phyloP scores from a whole-genome alignment of 495 filamentous ascomycete species.

The Daldinia grandis region DNA sequence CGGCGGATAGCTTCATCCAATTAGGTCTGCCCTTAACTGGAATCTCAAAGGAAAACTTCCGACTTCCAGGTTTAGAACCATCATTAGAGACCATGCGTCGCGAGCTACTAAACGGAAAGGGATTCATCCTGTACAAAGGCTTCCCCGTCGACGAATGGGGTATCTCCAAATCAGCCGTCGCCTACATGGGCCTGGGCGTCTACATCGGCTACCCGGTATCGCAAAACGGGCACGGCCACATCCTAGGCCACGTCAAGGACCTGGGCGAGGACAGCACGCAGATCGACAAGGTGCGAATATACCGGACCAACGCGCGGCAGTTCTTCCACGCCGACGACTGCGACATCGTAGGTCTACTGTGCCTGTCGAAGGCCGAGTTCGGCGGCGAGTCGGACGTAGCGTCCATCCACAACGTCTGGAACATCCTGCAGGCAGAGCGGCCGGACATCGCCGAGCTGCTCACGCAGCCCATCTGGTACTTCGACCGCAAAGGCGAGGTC shows the following conservation, averaged over 20 bases:
- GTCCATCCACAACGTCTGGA: constrained; percentile 83
- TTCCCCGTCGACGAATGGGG: constrained; percentile 81
- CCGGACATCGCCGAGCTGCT: constrained; percentile 82
- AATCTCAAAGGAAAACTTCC: constrained; percentile 76
- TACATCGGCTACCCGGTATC: constrained; percentile 86
- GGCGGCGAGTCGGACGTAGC: constrained; percentile 88
- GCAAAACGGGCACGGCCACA: constrained; percentile 88
- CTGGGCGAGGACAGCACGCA: constrained; percentile 81
- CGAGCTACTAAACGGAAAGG: constrained; percentile 83
- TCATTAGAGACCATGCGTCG: constrained; percentile 67
- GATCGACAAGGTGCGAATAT: constrained; percentile 86
- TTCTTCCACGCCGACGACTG: constrained; percentile 83
- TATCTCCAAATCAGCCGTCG: constrained; percentile 80
- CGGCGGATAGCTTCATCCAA: constrained; percentile 73
- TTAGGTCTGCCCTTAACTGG: constrained; percentile 71
- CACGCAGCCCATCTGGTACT: constrained; percentile 86
- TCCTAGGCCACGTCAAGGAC: constrained; percentile 91
- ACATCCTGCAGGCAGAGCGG: constrained; percentile 74
- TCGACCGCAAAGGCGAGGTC: constrained; percentile 91
- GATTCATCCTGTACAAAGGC: constrained; percentile 88
- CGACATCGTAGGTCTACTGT: constrained; percentile 87
- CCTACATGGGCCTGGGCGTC: constrained; percentile 90
- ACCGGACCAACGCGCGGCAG: constrained; percentile 84
- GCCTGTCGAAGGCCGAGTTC: constrained; percentile 77
- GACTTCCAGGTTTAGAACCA: constrained; percentile 66